phyloP scores from a whole-genome alignment of 1,284 basidiomycete genomes.

The Gymnopus androsaceus region DNA sequence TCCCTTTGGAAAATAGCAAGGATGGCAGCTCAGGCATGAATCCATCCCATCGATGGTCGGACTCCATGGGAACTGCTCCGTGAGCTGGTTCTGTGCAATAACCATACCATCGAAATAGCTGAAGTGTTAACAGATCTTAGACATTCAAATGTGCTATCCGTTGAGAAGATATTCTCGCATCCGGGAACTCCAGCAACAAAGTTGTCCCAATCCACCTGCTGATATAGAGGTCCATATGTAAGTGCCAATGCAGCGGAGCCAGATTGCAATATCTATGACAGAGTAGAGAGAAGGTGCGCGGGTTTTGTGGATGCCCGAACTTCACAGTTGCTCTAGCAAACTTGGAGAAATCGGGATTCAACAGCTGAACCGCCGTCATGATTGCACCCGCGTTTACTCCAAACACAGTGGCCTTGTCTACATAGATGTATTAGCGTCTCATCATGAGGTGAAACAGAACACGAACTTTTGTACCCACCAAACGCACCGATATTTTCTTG shows the following conservation, averaged over 20 bases:
- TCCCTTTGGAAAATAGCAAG: constrained; percentile 32
- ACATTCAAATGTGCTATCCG: constrained; percentile 42
- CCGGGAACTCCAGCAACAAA: constrained; percentile 41
- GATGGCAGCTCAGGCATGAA: constrained; percentile 45
- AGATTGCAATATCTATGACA: constrained; percentile 46
- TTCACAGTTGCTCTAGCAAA: constrained; percentile 46
- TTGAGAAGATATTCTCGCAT: constrained; percentile 32
- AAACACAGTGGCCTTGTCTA: constrained; percentile 48
- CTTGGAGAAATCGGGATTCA: constrained; percentile 41
- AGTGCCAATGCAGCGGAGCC: constrained; percentile 37
- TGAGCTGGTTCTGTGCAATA: constrained; percentile 24
- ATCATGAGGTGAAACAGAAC: neutral
- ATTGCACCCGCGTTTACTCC: constrained; percentile 58
- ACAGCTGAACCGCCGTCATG: constrained; percentile 42
- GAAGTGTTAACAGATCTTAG: constrained; percentile 37
- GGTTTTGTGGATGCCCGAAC: constrained; percentile 2
- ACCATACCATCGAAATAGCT: constrained; percentile 36
- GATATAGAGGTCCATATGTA: constrained; percentile 32
- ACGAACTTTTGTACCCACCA: constrained; percentile 36
- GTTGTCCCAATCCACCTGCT: constrained; percentile 41
- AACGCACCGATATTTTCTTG: constrained; percentile 38
- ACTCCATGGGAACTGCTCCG: constrained; percentile 37
- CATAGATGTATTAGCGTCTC: neutral
- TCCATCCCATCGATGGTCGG: constrained; percentile 47
- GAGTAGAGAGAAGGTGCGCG: neutral